Conservation (phyloP, 805 yeast species). For the Teunomyces panamensis region DNA sequence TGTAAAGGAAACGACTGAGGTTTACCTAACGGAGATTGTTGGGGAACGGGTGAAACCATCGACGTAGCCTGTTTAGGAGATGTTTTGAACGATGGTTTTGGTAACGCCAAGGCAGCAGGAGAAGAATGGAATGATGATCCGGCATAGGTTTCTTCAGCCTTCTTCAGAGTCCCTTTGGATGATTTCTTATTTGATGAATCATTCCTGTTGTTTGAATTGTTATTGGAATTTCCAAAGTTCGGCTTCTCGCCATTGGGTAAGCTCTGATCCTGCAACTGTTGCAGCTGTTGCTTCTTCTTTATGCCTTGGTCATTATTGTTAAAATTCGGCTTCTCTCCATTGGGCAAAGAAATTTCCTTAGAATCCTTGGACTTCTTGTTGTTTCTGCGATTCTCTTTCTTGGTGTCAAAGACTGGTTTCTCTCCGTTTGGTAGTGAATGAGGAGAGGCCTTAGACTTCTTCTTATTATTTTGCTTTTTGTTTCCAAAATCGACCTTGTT, state of each 20-base stretch:
- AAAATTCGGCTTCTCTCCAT: conserved; percentile 29
- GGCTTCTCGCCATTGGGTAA: conserved; percentile 33
- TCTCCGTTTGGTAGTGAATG: neutral
- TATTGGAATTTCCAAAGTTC: conserved; percentile 16
- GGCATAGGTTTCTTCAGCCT: conserved; percentile 43
- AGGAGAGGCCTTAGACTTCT: conserved; percentile 1
- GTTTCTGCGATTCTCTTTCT: conserved; percentile 3
- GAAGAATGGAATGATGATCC: conserved; percentile 57
- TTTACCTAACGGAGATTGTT: neutral
- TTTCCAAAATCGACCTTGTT: conserved; percentile 29
- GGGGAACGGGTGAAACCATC: neutral
- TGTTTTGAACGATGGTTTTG: conserved; percentile 50
- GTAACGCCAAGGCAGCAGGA: conserved; percentile 54
- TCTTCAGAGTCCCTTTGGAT: conserved; percentile 3
- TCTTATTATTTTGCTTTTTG: conserved; percentile 8
- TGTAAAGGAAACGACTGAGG: conserved; percentile 8
- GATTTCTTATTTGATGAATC: neutral
- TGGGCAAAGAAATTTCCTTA: conserved; percentile 20
- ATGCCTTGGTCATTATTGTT: conserved; percentile 11
- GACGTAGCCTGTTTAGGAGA: conserved; percentile 18
- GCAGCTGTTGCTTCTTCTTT: conserved; percentile 6
- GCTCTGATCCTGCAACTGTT: conserved; percentile 10
- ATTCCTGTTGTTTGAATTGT: conserved; percentile 3
- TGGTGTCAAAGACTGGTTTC: conserved; percentile 5
- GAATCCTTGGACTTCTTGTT: conserved; percentile 1